Conservation (phyloP, 1,284 basidiomycete species). For the Fomitopsis schrenkii region DNA sequence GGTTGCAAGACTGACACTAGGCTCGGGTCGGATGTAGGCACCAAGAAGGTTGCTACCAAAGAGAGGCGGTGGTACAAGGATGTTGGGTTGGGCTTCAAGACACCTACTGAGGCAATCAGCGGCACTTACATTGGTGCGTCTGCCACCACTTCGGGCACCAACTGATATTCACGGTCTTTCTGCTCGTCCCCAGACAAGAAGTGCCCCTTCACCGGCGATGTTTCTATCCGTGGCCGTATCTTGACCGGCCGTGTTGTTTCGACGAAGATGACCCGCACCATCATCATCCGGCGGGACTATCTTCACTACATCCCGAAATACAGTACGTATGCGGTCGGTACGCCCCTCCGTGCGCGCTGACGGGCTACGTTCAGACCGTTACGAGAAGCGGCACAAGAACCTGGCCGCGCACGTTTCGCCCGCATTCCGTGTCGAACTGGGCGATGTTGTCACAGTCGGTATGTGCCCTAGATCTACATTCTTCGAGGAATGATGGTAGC, state of each 20-base stretch:
- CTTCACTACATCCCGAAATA: slow-evolving; percentile 99
- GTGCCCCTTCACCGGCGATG: slow-evolving; percentile 94
- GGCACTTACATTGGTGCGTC: slow-evolving; percentile 93
- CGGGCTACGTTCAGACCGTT: slow-evolving; percentile 62
- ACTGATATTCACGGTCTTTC: not conserved
- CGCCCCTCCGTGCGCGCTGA: not conserved
- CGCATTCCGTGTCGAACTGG: slow-evolving; percentile 94
- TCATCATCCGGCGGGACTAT: slow-evolving; percentile 98
- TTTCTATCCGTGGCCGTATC: slow-evolving; percentile 99
- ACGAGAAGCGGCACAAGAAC: slow-evolving; percentile 99
- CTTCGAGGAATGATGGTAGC: slow-evolving; percentile 1
- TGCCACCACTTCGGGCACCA: not conserved
- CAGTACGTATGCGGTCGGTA: slow-evolving; percentile 49
- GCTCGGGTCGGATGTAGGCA: slow-evolving; percentile 39
- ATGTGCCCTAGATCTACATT: slow-evolving; percentile 29
- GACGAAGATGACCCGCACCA: slow-evolving; percentile 99
- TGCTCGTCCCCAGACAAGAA: slow-evolving; percentile 80
- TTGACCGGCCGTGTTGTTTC: slow-evolving; percentile 96
- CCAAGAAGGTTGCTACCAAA: slow-evolving; percentile 90
- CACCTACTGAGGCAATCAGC: slow-evolving; percentile 92
- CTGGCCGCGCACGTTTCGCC: slow-evolving; percentile 96
- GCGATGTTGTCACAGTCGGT: slow-evolving; percentile 96
- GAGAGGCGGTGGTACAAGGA: slow-evolving; percentile 99
- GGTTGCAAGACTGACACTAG: slow-evolving; percentile 7
- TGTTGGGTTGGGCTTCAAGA: slow-evolving; percentile 97